phyloP scores from a whole-genome alignment of 345 rosid genomes.

The Punica granatum region DNA sequence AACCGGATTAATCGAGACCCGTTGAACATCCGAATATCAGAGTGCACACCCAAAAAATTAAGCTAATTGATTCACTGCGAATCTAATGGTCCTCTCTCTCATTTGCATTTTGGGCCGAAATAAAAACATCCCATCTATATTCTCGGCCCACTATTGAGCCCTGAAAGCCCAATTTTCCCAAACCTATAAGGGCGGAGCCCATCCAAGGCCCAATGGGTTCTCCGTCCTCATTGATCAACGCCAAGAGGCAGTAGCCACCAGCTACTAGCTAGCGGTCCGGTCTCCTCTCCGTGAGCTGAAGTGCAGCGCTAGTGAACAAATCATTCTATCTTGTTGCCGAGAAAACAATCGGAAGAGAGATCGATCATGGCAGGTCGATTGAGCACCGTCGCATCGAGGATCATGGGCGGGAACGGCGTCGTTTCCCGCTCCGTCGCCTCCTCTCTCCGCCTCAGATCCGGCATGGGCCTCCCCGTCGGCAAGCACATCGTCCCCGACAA shows the following conservation, averaged over 20 bases:
- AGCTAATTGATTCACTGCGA: too few relatives aligned
- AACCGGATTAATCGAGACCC: too few relatives aligned
- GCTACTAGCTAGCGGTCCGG: too few relatives aligned
- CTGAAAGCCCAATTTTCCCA: background rate
- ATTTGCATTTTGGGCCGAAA: too few relatives aligned
- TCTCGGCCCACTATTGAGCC: too few relatives aligned
- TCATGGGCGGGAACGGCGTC: conserved; percentile 87
- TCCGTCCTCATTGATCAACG: background rate
- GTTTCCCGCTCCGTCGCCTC: conserved; percentile 63
- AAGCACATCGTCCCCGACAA: conserved; percentile 93
- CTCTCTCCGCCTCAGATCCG: conserved; percentile 80
- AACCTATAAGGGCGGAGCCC: background rate
- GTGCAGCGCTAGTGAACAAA: background rate
- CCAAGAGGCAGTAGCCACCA: too few relatives aligned
- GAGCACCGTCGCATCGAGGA: conserved; percentile 62
- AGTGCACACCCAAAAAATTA: too few relatives aligned
- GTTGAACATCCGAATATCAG: too few relatives aligned
- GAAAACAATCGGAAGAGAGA: conserved; percentile 5
- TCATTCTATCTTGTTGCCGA: background rate
- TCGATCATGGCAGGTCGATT: conserved; percentile 71
- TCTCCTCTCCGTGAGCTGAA: background rate
- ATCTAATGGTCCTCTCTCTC: too few relatives aligned
- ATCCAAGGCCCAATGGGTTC: background rate
- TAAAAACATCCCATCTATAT: too few relatives aligned
- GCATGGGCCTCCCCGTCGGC: conserved; percentile 96